A percentile compares a stretch with the other conserved stretches of the same genome.
Evolutionary conservation across 2,329 filamentous ascomycete species (phyloP).

Genomic region (Cladosporium colombiae): DNA sequence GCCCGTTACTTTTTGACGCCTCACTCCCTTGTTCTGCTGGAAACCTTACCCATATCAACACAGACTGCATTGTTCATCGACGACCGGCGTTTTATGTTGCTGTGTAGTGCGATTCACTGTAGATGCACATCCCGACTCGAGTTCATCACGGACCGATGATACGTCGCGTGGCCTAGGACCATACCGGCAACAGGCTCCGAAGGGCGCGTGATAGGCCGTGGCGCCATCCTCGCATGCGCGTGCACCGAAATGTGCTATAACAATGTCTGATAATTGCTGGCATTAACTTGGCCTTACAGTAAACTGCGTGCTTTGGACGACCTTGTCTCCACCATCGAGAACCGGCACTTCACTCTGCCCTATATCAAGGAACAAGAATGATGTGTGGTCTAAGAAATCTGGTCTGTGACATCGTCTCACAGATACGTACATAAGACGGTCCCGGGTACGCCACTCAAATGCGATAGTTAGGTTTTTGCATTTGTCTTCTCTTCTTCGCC

Average conservation of each 20-base stretch:
- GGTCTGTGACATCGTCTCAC: not conserved
- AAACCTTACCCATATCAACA: not conserved
- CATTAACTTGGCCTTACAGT: not conserved
- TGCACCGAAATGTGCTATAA: not conserved
- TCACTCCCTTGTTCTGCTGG: not conserved
- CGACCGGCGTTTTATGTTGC: not conserved
- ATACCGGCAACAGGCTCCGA: not conserved
- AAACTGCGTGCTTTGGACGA: not conserved
- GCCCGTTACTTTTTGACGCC: not conserved
- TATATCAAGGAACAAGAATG: not conserved
- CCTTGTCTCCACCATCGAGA: not conserved
- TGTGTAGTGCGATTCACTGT: not conserved
- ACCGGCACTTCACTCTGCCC: not conserved
- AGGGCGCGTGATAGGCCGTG: not conserved
- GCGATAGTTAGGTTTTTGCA: not conserved
- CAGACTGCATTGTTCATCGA: not conserved
- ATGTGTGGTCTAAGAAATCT: not conserved
- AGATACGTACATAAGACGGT: not conserved
- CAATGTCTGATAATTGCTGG: not conserved
- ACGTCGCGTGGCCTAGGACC: not conserved
- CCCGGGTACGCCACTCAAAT: not conserved
- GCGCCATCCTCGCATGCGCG: constrained; percentile 1
- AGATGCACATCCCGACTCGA: not conserved
- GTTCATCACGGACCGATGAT: not conserved
- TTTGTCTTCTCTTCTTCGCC: too few species aligned